A percentile compares a stretch with the other conserved stretches of the same genome.
These are phyloP conservation scores for Cutaneotrichosporon cavernicola DNA, from an alignment of 1,284 basidiomycete genomes.

Conservation along the genomic window DNA sequence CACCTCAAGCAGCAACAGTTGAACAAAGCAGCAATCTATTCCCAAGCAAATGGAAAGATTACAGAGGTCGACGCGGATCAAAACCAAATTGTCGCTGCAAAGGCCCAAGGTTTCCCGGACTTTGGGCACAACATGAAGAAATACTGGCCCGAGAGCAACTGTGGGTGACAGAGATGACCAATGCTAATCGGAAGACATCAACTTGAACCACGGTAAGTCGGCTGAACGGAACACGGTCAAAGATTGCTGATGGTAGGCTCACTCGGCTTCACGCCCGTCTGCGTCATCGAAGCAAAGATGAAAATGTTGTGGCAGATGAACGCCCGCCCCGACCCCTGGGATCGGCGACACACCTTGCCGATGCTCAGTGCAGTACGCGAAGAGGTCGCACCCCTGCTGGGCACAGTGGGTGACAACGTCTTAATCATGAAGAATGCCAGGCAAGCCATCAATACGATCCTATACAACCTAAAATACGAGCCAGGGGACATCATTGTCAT, in stretches of 20 bases:
- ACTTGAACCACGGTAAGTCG: slow-evolving; percentile 64
- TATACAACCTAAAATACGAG: slow-evolving; percentile 63
- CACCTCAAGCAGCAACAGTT: slow-evolving; percentile 40
- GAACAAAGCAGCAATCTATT: slow-evolving; percentile 43
- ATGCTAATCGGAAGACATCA: slow-evolving; percentile 54
- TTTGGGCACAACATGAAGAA: slow-evolving; percentile 64
- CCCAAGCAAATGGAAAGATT: slow-evolving; percentile 37
- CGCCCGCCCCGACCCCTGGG: slow-evolving; percentile 64
- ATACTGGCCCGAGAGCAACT: slow-evolving; percentile 61
- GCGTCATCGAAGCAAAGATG: slow-evolving; percentile 60
- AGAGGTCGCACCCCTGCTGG: slow-evolving; percentile 62
- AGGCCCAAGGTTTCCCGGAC: slow-evolving; percentile 35
- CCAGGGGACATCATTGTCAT: slow-evolving; percentile 59
- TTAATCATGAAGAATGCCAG: slow-evolving; percentile 66
- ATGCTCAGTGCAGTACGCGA: slow-evolving; percentile 56
- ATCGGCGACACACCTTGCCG: slow-evolving; percentile 56
- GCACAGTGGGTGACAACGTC: slow-evolving; percentile 62
- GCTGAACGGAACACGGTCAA: neutral
- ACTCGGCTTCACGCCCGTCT: slow-evolving; percentile 65
- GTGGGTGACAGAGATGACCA: slow-evolving; percentile 28
- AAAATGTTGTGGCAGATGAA: slow-evolving; percentile 59
- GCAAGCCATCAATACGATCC: slow-evolving; percentile 65
- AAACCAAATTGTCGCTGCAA: slow-evolving; percentile 32
- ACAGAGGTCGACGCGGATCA: slow-evolving; percentile 75
- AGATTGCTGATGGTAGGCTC: slow-evolving; percentile 57